Conservation (phyloP, 2,329 filamentous ascomycete species). For the Hysterium pulicare region DNA sequence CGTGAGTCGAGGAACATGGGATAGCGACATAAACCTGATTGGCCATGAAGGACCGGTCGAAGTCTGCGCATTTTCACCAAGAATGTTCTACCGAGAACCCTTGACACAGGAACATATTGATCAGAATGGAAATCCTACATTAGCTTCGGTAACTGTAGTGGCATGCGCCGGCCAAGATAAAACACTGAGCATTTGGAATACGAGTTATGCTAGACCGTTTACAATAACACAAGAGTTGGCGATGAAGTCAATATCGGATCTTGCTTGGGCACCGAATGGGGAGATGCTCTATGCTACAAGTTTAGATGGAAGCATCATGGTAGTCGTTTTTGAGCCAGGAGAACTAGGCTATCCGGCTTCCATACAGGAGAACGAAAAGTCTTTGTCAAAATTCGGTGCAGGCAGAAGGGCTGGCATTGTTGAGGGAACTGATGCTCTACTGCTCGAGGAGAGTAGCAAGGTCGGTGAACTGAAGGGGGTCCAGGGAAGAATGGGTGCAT, state of each 20-base stretch:
- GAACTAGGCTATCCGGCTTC: slow-evolving; percentile 88
- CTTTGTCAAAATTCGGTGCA: slow-evolving; percentile 86
- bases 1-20: slow-evolving; percentile 87
- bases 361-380: slow-evolving; percentile 85
- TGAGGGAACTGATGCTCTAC: slow-evolving; percentile 84
- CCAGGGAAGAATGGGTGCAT: slow-evolving; percentile 93
- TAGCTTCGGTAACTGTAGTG: slow-evolving; percentile 78
- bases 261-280: slow-evolving; percentile 91
- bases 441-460: slow-evolving; percentile 88
- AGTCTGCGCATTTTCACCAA: slow-evolving; percentile 93
- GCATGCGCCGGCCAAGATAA: slow-evolving; percentile 97
- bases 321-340: slow-evolving; percentile 75
- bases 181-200: slow-evolving; percentile 95
- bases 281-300: slow-evolving; percentile 82
- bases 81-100: slow-evolving; percentile 76
- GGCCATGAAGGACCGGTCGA: slow-evolving; percentile 96
- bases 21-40: slow-evolving; percentile 94
- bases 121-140: slow-evolving; percentile 40
- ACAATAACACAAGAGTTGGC: slow-evolving; percentile 87
- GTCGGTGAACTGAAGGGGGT: slow-evolving; percentile 85
- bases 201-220: slow-evolving; percentile 85
- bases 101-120: slow-evolving; percentile 48
- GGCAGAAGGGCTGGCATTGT: slow-evolving; percentile 86
- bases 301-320: slow-evolving; percentile 83
- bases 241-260: slow-evolving; percentile 87